Evolutionary conservation across 139 green algal genomes (phyloP).

Genomic region (Pleodorina starrii): DNA sequence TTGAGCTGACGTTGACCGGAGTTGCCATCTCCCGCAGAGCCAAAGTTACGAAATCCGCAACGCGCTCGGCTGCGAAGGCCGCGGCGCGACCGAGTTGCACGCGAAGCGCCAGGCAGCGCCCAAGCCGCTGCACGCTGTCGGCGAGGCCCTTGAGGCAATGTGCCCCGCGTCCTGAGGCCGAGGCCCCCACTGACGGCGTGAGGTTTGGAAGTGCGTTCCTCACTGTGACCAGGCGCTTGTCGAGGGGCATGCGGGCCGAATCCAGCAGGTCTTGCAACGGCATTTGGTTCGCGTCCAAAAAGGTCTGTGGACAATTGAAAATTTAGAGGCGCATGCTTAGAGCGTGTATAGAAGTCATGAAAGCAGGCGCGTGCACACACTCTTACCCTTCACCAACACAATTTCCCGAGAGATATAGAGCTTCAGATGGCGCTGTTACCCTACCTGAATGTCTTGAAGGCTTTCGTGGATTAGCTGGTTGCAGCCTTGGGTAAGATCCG

Average conservation of each 20-base stretch:
- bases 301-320: neutral
- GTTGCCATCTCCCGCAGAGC: constrained; percentile 33
- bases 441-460: constrained; percentile 44
- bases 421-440: no score
- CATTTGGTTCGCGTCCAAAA: neutral
- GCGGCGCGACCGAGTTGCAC: constrained; percentile 39
- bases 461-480: neutral
- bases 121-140: neutral
- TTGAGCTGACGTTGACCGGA: neutral
- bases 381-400: neutral
- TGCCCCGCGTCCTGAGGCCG: neutral
- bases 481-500: neutral
- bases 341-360: no score
- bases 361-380: no score
- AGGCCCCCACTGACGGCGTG: neutral
- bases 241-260: neutral
- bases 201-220: neutral
- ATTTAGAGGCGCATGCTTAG: no score
- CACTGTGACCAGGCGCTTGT: neutral
- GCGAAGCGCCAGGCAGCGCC: constrained; percentile 29
- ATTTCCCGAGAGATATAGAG: no score
- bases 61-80: neutral
- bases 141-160: neutral
- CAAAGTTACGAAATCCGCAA: constrained; percentile 4
- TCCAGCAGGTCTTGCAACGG: constrained; percentile 31